phyloP scores from a whole-genome alignment of 2,329 filamentous ascomycete genomes.

The Monosporascus sp. region DNA sequence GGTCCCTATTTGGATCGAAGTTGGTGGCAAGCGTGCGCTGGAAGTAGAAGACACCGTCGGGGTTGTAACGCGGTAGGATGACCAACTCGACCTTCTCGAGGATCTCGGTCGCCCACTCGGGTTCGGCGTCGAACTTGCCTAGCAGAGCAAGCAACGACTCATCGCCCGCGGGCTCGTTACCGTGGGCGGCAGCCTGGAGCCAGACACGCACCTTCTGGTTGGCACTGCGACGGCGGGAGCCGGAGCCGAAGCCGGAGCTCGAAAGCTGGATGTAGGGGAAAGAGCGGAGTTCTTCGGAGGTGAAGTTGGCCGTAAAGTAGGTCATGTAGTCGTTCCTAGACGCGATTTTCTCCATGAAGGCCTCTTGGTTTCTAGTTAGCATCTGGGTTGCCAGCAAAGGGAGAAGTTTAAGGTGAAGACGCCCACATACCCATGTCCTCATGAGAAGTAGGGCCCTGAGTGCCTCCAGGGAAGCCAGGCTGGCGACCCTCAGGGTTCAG shows the following conservation, averaged over 20 bases:
- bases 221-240: neutral
- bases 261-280: conserved; percentile 21
- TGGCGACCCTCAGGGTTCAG: conserved; percentile 15
- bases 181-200: conserved; percentile 22
- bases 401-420: too few relatives aligned
- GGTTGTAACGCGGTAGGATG: conserved; percentile 21
- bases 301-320: conserved; percentile 22
- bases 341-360: conserved; percentile 22
- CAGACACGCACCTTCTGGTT: conserved; percentile 21
- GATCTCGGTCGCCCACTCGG: conserved; percentile 14
- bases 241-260: neutral
- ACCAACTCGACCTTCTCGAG: conserved; percentile 18
- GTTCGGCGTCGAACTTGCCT: conserved; percentile 20
- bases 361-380: conserved; percentile 10
- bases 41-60: conserved; percentile 23
- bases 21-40: conserved; percentile 21
- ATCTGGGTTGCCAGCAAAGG: neutral
- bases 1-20: conserved; percentile 22
- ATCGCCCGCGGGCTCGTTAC: conserved; percentile 23
- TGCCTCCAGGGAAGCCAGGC: conserved; percentile 21
- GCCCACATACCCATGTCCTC: conserved; percentile 20
- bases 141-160: conserved; percentile 21
- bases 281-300: conserved; percentile 24
- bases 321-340: conserved; percentile 21
- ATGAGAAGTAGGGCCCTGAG: conserved; percentile 25